phyloP scores from a whole-genome alignment of 163 green algal genomes.

The Scenedesmus sp. region DNA sequence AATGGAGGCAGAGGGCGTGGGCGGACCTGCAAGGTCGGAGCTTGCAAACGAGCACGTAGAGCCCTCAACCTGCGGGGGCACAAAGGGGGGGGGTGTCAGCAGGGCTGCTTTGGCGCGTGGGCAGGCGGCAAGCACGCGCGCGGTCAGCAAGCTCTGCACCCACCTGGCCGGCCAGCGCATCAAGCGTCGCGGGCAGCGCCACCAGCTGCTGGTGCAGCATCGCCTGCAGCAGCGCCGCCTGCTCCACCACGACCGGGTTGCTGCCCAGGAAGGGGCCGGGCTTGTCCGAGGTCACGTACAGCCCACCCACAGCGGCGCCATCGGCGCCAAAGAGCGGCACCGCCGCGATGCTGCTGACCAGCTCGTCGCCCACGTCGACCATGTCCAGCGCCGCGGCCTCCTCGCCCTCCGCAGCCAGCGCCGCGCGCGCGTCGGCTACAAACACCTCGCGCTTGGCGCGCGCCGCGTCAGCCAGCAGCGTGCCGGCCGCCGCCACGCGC shows the following conservation, averaged over 20 bases:
- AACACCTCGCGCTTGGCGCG: background rate
- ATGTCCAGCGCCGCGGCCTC: background rate
- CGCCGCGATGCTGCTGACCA: background rate
- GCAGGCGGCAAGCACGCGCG: too few species aligned
- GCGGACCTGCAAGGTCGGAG: background rate
- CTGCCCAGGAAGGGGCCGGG: background rate
- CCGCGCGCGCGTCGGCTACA: background rate
- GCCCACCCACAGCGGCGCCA: background rate
- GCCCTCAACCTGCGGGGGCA: too few species aligned
- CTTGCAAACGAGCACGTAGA: too few species aligned
- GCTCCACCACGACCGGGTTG: background rate
- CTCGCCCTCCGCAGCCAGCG: background rate
- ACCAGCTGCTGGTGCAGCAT: slow-evolving; percentile 12
- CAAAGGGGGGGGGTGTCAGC: too few species aligned
- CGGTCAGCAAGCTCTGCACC: too few species aligned
- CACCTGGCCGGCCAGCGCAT: too few species aligned
- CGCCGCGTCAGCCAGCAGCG: slow-evolving; percentile 1
- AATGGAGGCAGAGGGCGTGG: background rate
- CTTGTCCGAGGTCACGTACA: background rate
- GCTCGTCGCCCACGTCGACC: background rate
- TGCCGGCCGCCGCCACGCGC: background rate
- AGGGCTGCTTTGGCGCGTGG: too few species aligned
- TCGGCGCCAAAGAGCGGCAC: background rate
- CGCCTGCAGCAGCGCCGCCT: background rate
- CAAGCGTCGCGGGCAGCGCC: too few species aligned